Evolutionary conservation across 768 basidiomycete species (phyloP).

Genomic region (Paxillus involutus): DNA sequence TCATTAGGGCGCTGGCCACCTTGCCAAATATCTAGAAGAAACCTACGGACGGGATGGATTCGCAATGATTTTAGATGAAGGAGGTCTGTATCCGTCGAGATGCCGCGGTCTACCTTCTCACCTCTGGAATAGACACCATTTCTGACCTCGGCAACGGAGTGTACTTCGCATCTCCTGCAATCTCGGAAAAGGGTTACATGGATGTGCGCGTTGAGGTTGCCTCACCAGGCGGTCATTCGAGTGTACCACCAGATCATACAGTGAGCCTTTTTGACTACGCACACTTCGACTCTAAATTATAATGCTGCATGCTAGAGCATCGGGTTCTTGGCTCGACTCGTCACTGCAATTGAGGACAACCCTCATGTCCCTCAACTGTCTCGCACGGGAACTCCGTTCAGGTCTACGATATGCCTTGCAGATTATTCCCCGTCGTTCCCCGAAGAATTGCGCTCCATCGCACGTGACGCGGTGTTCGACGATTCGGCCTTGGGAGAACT

Average conservation of each 20-base stretch:
- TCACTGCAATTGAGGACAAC: constrained; percentile 65
- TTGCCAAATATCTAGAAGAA: constrained; percentile 43
- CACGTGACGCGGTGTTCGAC: constrained; percentile 26
- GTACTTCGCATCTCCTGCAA: too few relatives aligned
- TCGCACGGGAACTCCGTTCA: constrained; percentile 12
- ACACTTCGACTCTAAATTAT: too few relatives aligned
- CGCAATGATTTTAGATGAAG: constrained; percentile 83
- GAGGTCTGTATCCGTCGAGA: constrained; percentile 44
- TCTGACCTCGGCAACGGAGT: too few relatives aligned
- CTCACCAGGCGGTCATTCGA: constrained; percentile 77
- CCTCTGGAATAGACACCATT: too few relatives aligned
- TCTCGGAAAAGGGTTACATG: constrained; percentile 47
- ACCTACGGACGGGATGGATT: constrained; percentile 69
- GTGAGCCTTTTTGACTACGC: constrained; percentile 31
- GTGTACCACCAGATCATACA: constrained; percentile 78
- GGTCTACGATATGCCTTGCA: constrained; percentile 56
- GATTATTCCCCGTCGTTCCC: constrained; percentile 57
- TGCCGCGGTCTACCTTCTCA: neutral
- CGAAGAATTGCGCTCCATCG: neutral
- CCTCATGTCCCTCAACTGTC: constrained; percentile 52
- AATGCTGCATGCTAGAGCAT: constrained; percentile 25
- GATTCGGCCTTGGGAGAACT: constrained; percentile 50
- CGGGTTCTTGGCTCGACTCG: constrained; percentile 66
- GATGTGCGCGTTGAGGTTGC: constrained; percentile 59
- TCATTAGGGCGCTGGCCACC: neutral